Conservation (phyloP, 495 filamentous ascomycete species). For the Podospora anserina region DNA sequence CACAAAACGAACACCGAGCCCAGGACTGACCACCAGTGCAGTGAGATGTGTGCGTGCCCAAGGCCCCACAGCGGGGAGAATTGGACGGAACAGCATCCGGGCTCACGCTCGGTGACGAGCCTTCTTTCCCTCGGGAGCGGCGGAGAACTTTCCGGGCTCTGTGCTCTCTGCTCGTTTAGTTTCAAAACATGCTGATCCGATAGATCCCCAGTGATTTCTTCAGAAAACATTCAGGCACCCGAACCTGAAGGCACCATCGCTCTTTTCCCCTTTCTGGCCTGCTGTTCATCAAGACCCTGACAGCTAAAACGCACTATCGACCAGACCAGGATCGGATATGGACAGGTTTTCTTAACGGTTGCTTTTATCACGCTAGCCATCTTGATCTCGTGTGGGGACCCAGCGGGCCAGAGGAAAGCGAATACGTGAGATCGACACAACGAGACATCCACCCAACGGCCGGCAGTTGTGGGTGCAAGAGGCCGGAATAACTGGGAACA, state of each 20-base stretch:
- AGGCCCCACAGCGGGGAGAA: background rate
- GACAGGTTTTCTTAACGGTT: background rate
- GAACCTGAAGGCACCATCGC: background rate
- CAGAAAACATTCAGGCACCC: background rate
- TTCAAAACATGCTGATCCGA: background rate
- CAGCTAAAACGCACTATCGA: background rate
- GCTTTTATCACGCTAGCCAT: background rate
- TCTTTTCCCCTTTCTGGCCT: background rate
- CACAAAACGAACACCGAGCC: background rate
- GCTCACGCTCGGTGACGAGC: background rate
- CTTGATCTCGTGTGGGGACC: background rate
- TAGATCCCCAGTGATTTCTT: no score
- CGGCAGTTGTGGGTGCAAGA: constrained; percentile 3
- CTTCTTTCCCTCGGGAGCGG: background rate
- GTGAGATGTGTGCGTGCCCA: no score
- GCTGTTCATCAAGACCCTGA: background rate
- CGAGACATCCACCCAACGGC: constrained; percentile 3
- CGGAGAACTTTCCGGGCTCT: background rate
- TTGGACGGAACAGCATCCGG: background rate
- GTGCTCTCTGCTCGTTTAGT: background rate
- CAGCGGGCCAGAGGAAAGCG: background rate
- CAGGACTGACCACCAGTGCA: background rate
- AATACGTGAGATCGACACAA: constrained; percentile 11
- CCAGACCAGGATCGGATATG: constrained; percentile 4
- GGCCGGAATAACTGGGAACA: background rate